Percentiles rank a stretch among this genome's conserved stretches.
These are phyloP conservation scores for Kickxella alabastrina DNA, from an alignment of 192 early-diverging fungal genomes.

Conservation along the genomic window DNA sequence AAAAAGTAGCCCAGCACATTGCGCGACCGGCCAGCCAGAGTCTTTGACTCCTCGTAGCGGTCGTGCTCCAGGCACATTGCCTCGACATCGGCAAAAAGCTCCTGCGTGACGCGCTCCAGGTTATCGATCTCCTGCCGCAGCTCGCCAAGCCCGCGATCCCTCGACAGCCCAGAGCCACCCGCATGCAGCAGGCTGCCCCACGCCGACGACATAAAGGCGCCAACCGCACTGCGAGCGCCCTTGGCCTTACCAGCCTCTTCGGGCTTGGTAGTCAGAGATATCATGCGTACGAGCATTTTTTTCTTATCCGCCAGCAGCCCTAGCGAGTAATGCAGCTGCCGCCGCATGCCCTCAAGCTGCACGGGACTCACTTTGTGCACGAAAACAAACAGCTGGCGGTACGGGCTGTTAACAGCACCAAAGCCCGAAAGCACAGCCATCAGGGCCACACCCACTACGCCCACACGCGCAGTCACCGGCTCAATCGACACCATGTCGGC, in stretches of 20 bases:
- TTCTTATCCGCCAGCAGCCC: slow-evolving; percentile 66
- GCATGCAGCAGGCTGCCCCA: slow-evolving; percentile 27
- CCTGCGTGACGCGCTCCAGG: slow-evolving; percentile 62
- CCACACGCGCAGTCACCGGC: slow-evolving; percentile 75
- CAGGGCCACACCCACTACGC: slow-evolving; percentile 86
- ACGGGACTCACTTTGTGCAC: slow-evolving; percentile 56
- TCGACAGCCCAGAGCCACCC: slow-evolving; percentile 3
- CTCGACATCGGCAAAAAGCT: slow-evolving; percentile 77
- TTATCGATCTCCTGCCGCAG: slow-evolving; percentile 45
- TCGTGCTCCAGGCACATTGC: slow-evolving; percentile 71
- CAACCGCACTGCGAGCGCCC: slow-evolving; percentile 7
- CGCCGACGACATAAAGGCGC: slow-evolving; percentile 21
- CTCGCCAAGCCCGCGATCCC: slow-evolving; percentile 22
- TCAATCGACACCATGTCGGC: slow-evolving; percentile 56
- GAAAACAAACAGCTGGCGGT: slow-evolving; percentile 79
- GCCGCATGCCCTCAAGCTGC: slow-evolving; percentile 58
- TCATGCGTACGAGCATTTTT: slow-evolving; percentile 53
- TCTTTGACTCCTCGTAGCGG: slow-evolving; percentile 59
- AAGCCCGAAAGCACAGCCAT: slow-evolving; percentile 94
- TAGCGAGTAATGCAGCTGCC: slow-evolving; percentile 64
- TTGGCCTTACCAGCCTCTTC: slow-evolving; percentile 5
- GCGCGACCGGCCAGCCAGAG: slow-evolving; percentile 72
- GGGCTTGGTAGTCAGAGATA: slow-evolving; percentile 18
- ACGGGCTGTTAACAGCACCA: slow-evolving; percentile 90
- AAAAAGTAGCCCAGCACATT: slow-evolving; percentile 84